These are phyloP conservation scores for Panicum miliaceum DNA, from an alignment of 176 grass and related monocot genomes.

Conservation along the genomic window DNA sequence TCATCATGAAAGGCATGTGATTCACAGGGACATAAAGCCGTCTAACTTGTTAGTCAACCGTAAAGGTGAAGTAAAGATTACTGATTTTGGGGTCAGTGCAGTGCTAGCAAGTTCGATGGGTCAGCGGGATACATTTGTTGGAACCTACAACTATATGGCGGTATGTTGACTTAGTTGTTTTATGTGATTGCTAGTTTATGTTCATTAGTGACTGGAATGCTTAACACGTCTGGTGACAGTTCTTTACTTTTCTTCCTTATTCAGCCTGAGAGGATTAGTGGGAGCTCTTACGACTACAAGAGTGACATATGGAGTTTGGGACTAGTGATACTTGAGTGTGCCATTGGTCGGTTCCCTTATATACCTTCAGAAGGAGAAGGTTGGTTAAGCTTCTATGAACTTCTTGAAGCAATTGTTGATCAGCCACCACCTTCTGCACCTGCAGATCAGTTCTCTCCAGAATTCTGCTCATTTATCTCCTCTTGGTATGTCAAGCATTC, in stretches of 20 bases:
- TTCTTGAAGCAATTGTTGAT: conserved; percentile 96
- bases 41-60: conserved; percentile 94
- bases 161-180: conserved; percentile 59
- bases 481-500: conserved; percentile 59
- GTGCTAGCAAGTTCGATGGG: conserved; percentile 90
- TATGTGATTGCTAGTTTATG: background rate
- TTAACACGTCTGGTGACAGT: conserved; percentile 36
- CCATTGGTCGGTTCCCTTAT: conserved; percentile 90
- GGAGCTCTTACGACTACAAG: conserved; percentile 95
- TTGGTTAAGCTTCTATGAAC: conserved; percentile 90
- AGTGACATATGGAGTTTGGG: conserved; percentile 99
- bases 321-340: conserved; percentile 94
- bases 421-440: conserved; percentile 90
- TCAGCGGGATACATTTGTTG: conserved; percentile 94
- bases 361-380: conserved; percentile 80
- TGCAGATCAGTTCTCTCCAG: conserved; percentile 89
- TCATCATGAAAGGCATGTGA: conserved; percentile 95
- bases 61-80: conserved; percentile 95
- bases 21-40: conserved; percentile 96
- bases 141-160: conserved; percentile 98
- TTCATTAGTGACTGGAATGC: conserved; percentile 8
- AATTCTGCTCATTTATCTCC: conserved; percentile 93
- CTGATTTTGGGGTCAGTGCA: conserved; percentile 94
- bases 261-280: conserved; percentile 91
- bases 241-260: conserved; percentile 38